phyloP scores from a whole-genome alignment of 2,329 filamentous ascomycete species.

The Paraconiothyrium sp. region DNA sequence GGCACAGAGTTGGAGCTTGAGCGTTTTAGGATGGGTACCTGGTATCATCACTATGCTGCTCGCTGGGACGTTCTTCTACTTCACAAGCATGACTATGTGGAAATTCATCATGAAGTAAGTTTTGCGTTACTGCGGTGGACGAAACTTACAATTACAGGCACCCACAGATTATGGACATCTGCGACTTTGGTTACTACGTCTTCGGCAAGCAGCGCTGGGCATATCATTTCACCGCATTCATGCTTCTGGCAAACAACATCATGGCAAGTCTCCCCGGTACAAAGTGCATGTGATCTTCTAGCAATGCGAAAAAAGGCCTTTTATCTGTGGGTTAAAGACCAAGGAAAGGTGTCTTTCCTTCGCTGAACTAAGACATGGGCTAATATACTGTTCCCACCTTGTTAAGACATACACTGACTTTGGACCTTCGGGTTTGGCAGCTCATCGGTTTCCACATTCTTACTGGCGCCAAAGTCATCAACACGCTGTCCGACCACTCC shows the following conservation, averaged over 20 bases:
- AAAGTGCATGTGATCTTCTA: too few species aligned
- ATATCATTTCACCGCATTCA: constrained; percentile 75
- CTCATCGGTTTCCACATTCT: constrained; percentile 71
- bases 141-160: constrained; percentile 70
- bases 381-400: too few species aligned
- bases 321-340: too few species aligned
- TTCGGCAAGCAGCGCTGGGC: constrained; percentile 85
- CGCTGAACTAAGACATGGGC: too few species aligned
- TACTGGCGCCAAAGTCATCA: constrained; percentile 85
- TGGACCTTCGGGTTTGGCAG: not conserved
- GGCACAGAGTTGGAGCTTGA: constrained; percentile 95
- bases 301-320: too few species aligned
- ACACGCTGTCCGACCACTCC: constrained; percentile 80
- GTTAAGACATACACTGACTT: too few species aligned
- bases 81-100: constrained; percentile 55
- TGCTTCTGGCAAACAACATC: constrained; percentile 96
- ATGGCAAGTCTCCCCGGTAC: constrained; percentile 55
- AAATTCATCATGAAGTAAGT: constrained; percentile 71
- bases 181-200: constrained; percentile 93
- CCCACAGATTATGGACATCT: constrained; percentile 90
- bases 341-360: too few species aligned
- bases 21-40: constrained; percentile 84
- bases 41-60: constrained; percentile 84
- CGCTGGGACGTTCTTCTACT: constrained; percentile 79
- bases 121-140: not conserved